Evolutionary conservation across 2,329 filamentous ascomycete genomes (phyloP).

Genomic region (Zymoseptoria tritici): DNA sequence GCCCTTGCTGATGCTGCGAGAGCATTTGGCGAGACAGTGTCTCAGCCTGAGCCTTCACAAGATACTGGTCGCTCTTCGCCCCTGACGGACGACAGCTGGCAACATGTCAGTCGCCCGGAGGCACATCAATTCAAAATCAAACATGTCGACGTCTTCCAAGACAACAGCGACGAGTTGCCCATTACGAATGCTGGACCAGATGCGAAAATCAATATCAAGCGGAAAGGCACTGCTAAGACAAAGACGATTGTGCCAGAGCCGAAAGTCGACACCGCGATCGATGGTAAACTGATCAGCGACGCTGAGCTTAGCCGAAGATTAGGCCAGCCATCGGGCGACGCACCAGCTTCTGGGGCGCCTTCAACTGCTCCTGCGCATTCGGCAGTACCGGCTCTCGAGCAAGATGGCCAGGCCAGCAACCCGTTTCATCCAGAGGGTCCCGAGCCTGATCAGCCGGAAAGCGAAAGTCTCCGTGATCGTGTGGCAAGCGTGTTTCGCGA

Average conservation of each 20-base stretch:
- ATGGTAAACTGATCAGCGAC: constrained; percentile 4
- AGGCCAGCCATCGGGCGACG: background rate
- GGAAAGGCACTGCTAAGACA: constrained; percentile 20
- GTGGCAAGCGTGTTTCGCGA: constrained; percentile 19
- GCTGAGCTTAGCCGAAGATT: constrained; percentile 7
- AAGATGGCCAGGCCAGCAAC: constrained; percentile 1
- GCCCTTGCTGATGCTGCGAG: background rate
- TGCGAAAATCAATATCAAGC: constrained; percentile 28
- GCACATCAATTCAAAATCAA: constrained; percentile 1
- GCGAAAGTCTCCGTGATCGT: constrained; percentile 11
- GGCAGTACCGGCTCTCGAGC: background rate
- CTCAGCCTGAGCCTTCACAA: background rate
- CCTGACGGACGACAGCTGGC: constrained; percentile 13
- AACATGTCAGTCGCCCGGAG: constrained; percentile 6
- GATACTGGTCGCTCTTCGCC: background rate
- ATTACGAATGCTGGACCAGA: constrained; percentile 31
- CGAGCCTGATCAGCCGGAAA: constrained; percentile 1
- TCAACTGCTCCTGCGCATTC: background rate
- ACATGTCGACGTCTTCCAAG: constrained; percentile 6
- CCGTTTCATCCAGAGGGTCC: constrained; percentile 14
- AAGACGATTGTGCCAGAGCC: constrained; percentile 23
- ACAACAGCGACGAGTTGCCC: constrained; percentile 22
- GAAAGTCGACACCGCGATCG: constrained; percentile 1
- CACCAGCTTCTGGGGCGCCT: background rate
- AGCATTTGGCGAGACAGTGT: background rate